A percentile compares a stretch with the other conserved stretches of the same genome.
These are phyloP conservation scores for Pestalotiopsis sp. DNA, from an alignment of 2,329 filamentous ascomycete genomes.

Conservation along the genomic window DNA sequence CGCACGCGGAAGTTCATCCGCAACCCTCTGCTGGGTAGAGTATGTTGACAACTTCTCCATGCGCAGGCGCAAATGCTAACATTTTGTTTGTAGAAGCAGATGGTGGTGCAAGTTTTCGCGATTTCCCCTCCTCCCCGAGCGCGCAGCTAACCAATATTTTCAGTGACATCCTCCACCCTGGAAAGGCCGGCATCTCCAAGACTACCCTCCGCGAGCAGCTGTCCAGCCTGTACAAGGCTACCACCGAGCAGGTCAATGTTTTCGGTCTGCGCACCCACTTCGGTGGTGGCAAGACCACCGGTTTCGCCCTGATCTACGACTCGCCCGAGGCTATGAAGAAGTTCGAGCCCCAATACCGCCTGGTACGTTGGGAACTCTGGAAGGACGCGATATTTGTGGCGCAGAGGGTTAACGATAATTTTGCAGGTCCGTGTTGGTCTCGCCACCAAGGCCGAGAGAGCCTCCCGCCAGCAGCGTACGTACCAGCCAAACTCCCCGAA, in stretches of 20 bases:
- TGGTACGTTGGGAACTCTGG: slow-evolving; percentile 47
- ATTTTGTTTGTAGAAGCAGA: slow-evolving; percentile 71
- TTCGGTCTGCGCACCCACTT: slow-evolving; percentile 99
- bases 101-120: slow-evolving; percentile 85
- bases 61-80: neutral
- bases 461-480: slow-evolving; percentile 98
- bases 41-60: neutral
- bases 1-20: slow-evolving; percentile 99
- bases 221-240: slow-evolving; percentile 94
- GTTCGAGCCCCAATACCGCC: slow-evolving; percentile 98
- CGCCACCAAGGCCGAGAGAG: slow-evolving; percentile 94
- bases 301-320: slow-evolving; percentile 99
- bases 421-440: slow-evolving; percentile 79
- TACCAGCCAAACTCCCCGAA: neutral
- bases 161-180: slow-evolving; percentile 99
- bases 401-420: neutral
- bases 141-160: neutral
- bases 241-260: slow-evolving; percentile 96
- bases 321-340: slow-evolving; percentile 98
- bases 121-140: neutral
- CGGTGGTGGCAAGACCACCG: slow-evolving; percentile 99
- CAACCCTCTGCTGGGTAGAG: slow-evolving; percentile 94
- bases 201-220: slow-evolving; percentile 97
- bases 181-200: slow-evolving; percentile 98
- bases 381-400: neutral